Percentiles rank a stretch among this genome's conserved stretches.
Evolutionary conservation across 2,329 filamentous ascomycete genomes (phyloP).

Genomic region (Orbilia blumenaviensis): DNA sequence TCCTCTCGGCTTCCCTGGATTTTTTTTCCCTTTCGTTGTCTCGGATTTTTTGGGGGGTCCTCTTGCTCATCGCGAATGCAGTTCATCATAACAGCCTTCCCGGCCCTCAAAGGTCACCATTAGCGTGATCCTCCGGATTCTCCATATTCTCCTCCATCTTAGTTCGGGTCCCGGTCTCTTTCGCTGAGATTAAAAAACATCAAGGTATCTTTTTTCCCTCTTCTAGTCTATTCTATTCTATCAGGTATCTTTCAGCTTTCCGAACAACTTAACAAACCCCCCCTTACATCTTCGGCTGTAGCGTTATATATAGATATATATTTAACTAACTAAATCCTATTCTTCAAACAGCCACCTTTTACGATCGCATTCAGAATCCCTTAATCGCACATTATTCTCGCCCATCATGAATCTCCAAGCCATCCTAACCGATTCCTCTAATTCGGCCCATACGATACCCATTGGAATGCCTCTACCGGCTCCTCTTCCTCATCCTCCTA

Average conservation of each 20-base stretch:
- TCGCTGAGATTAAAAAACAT: slow-evolving; percentile 14
- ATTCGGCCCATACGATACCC: slow-evolving; percentile 22
- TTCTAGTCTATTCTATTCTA: neutral
- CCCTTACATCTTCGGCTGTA: slow-evolving; percentile 5
- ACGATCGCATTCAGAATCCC: slow-evolving; percentile 51
- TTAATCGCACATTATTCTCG: slow-evolving; percentile 8
- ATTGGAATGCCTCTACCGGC: slow-evolving; percentile 35
- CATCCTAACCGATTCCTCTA: slow-evolving; percentile 55
- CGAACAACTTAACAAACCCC: neutral
- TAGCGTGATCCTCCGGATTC: slow-evolving; percentile 45
- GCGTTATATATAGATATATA: neutral
- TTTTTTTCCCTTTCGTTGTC: slow-evolving; percentile 19
- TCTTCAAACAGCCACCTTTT: slow-evolving; percentile 19
- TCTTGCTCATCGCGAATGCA: slow-evolving; percentile 53
- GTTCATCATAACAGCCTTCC: slow-evolving; percentile 47
- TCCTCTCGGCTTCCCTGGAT: slow-evolving; percentile 4
- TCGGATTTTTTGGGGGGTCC: slow-evolving; percentile 7
- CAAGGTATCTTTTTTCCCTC: slow-evolving; percentile 15
- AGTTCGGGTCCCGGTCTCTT: slow-evolving; percentile 10
- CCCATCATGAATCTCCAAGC: slow-evolving; percentile 57
- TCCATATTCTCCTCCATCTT: slow-evolving; percentile 18
- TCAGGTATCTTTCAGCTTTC: too few species aligned
- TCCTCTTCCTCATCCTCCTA: slow-evolving; percentile 56
- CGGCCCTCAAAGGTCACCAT: slow-evolving; percentile 47
- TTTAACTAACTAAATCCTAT: slow-evolving; percentile 5